Evolutionary conservation across 176 grass and related monocot genomes (phyloP).

Genomic region (Triticum monococcum): DNA sequence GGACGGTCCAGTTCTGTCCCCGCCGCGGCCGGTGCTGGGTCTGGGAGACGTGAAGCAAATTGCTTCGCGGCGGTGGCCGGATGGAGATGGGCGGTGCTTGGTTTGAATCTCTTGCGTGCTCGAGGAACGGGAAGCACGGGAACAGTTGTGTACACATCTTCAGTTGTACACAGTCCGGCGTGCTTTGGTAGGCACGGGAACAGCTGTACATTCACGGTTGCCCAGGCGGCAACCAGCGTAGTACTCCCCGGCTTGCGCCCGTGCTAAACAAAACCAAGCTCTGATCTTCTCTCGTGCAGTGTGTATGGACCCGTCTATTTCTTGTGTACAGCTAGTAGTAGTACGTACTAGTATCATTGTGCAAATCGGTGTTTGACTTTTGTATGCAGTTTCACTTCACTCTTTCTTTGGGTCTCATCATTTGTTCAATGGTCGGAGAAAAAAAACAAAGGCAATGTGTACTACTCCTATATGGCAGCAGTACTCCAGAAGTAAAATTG

Average conservation of each 20-base stretch:
- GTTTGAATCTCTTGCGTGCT: neutral
- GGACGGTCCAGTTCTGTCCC: neutral
- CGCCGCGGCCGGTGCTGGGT: constrained; percentile 7
- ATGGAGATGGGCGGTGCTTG: neutral
- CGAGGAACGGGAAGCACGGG: neutral
- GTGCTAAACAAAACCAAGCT: neutral
- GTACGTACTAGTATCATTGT: neutral
- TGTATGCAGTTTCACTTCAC: neutral
- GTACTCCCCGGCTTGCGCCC: neutral
- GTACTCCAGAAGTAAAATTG: too few relatives aligned
- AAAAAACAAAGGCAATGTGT: neutral
- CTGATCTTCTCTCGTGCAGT: neutral
- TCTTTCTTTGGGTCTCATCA: neutral
- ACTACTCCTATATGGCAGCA: too few relatives aligned
- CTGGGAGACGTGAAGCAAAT: constrained; percentile 38
- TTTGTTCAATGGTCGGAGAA: neutral
- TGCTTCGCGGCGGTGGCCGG: constrained; percentile 40
- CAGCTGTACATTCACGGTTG: neutral
- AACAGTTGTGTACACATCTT: neutral
- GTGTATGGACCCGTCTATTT: neutral
- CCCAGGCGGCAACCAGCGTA: neutral
- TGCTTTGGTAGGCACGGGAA: neutral
- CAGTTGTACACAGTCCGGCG: neutral
- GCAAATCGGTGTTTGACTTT: constrained; percentile 2
- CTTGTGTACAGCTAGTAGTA: neutral